phyloP scores from a whole-genome alignment of 2,329 filamentous ascomycete species.

The Phyllosticta citribraziliensis region DNA sequence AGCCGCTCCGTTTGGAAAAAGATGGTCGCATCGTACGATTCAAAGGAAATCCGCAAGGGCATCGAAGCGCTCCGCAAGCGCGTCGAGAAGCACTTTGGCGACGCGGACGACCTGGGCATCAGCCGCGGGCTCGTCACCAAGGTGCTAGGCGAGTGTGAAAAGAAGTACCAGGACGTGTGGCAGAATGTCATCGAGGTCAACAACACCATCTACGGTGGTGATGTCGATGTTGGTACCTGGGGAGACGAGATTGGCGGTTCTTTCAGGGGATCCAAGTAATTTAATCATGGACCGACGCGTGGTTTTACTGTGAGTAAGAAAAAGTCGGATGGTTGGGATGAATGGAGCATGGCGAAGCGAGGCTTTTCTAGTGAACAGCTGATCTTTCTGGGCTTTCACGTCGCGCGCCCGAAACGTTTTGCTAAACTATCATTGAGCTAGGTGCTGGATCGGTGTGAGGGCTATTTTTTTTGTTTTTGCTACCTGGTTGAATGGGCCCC shows the following conservation, averaged over 20 bases:
- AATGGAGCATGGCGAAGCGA: too few species aligned
- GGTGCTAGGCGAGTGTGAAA: slow-evolving; percentile 51
- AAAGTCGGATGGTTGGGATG: too few species aligned
- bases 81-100: slow-evolving; percentile 95
- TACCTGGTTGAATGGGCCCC: too few species aligned
- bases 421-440: too few species aligned
- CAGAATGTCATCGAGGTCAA: slow-evolving; percentile 38
- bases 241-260: slow-evolving; percentile 7
- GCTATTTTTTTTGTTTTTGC: too few species aligned
- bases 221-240: slow-evolving; percentile 29
- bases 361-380: too few species aligned
- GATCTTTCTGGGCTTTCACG: too few species aligned
- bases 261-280: slow-evolving; percentile 1
- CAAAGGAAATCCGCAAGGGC: slow-evolving; percentile 79
- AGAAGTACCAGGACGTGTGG: slow-evolving; percentile 43
- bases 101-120: slow-evolving; percentile 64
- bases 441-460: too few species aligned
- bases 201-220: slow-evolving; percentile 36
- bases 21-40: slow-evolving; percentile 68
- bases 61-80: slow-evolving; percentile 81
- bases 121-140: slow-evolving; percentile 50
- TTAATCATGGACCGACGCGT: not conserved
- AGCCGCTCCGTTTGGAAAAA: slow-evolving; percentile 78
- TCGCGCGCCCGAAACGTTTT: too few species aligned
- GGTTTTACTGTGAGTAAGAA: too few species aligned